Evolutionary conservation across 495 filamentous ascomycete species (phyloP).

Genomic region (Hyaloscypha bicolor): DNA sequence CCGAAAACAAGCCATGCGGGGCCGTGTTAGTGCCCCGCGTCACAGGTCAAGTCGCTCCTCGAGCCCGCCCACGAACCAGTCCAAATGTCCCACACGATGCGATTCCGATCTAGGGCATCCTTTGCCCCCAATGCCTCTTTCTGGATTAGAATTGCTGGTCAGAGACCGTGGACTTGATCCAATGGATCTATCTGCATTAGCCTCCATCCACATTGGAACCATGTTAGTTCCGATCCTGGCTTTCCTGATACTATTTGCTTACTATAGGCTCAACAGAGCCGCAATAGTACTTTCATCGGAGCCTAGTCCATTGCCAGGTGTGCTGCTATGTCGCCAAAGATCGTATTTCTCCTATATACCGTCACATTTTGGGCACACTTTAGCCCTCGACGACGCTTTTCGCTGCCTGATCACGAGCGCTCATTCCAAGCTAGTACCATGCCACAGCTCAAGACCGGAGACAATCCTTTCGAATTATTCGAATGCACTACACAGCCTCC

Average conservation of each 20-base stretch:
- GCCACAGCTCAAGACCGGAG: not conserved
- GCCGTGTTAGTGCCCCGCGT: constrained; percentile 19
- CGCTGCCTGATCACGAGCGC: constrained; percentile 22
- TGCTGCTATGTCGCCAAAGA: constrained; percentile 22
- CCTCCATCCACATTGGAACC: constrained; percentile 19
- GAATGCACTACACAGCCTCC: constrained; percentile 32
- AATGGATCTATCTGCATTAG: constrained; percentile 17
- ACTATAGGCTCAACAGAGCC: not conserved
- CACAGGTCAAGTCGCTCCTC: constrained; percentile 24
- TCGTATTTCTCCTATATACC: constrained; percentile 21
- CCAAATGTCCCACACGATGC: constrained; percentile 18
- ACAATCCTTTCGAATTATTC: constrained; percentile 23
- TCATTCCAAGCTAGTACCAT: constrained; percentile 17
- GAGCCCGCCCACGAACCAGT: constrained; percentile 14
- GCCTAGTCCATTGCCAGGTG: constrained; percentile 13
- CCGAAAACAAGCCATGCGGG: constrained; percentile 37
- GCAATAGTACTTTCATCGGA: constrained; percentile 9
- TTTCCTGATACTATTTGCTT: not conserved
- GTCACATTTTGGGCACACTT: constrained; percentile 14
- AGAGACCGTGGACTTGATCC: constrained; percentile 19
- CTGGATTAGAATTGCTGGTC: constrained; percentile 19
- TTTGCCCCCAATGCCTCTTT: constrained; percentile 11
- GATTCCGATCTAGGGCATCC: not conserved
- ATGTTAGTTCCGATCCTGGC: constrained; percentile 6
- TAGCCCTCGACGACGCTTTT: constrained; percentile 21